Conservation (phyloP, 768 basidiomycete genomes). For the Tylopilus vinaceipallidus region DNA sequence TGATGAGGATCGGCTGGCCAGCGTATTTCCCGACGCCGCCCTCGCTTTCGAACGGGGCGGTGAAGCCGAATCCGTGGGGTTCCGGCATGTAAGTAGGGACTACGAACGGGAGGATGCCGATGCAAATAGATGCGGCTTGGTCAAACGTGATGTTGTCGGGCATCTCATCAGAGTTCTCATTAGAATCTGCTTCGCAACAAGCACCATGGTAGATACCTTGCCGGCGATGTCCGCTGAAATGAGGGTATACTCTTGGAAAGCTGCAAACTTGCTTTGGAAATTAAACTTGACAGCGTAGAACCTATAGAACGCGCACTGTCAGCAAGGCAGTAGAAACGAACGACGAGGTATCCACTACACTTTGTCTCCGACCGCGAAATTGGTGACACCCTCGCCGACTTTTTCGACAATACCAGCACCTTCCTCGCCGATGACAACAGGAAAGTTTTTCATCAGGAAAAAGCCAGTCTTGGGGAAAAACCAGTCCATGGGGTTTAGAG, state of each 20-base stretch:
- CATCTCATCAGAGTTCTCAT: background rate
- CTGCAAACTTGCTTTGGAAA: background rate
- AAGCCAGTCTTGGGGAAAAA: background rate
- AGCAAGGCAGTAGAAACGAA: too few species aligned
- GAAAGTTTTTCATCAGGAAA: constrained; percentile 33
- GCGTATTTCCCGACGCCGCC: constrained; percentile 28
- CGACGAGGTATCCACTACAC: constrained; percentile 26
- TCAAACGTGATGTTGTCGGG: constrained; percentile 31
- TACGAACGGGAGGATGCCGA: constrained; percentile 32
- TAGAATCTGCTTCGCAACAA: background rate
- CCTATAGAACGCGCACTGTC: background rate
- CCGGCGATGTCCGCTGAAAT: background rate
- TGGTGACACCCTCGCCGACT: constrained; percentile 34
- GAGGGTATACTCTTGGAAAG: constrained; percentile 1
- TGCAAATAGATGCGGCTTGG: constrained; percentile 34
- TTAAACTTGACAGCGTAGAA: background rate
- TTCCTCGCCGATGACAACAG: constrained; percentile 35
- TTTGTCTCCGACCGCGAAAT: constrained; percentile 32
- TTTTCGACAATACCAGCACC: constrained; percentile 35
- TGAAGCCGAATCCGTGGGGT: constrained; percentile 23
- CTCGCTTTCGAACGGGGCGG: constrained; percentile 22
- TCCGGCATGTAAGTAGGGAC: constrained; percentile 26
- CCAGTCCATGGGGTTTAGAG: constrained; percentile 44
- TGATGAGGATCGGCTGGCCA: constrained; percentile 31
- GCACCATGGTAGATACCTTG: background rate